Evolutionary conservation across 371 early-diverging fungal species (phyloP), one percentile per base, ranked within the genome.

Genomic region (Syncephalis plumigaleata): DNA sequence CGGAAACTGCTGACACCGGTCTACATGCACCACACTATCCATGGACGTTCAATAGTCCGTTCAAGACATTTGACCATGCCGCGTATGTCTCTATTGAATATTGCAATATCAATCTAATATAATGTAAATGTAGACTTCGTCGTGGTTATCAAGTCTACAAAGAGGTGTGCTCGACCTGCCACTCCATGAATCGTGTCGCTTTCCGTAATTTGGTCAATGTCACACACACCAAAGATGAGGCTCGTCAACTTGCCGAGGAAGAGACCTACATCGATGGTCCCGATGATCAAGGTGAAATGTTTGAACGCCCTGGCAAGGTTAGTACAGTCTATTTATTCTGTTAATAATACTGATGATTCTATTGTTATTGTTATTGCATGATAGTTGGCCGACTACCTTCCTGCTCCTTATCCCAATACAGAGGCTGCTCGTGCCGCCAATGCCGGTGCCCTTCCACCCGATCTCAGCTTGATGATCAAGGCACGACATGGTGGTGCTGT

Each of bases 131-230:
- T 31, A 87, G 89, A 59, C 81, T 94, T 46, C 91, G 94, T 58
- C 93, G 95, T 69, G 97, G 96, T 53, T 96, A 87, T 72, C 96
- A 92, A 63, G 97, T 96, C 24, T 96, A 93, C 77, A 85, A 84
- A 70, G 97, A 95, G 61, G 87, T 96, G 47, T 96, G 97, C 67
- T 73, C 96, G 45, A 85, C 91, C 39, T 96, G 97, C 72, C 97
- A 96, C 70, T 91, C 93, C 25, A 75, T 94, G 54, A 82, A 93
- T 46, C 82, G 82, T 51, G 75, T 95, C 52, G 75, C 87, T 57
- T 95, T 79, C 81, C 86, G 96, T 64, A 90, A 92, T 75, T 68
- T 95, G 60, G 78, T 95, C 23, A 88, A 75, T 44, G 92, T 93
- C 7, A 74, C 85, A 27, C 93, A 91, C 74, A 77, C 90, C 43